A percentile compares a stretch with the other conserved stretches of the same genome.
phyloP scores from a whole-genome alignment of 2,329 filamentous ascomycete genomes.

The Acephala macrosclerotiorum region DNA sequence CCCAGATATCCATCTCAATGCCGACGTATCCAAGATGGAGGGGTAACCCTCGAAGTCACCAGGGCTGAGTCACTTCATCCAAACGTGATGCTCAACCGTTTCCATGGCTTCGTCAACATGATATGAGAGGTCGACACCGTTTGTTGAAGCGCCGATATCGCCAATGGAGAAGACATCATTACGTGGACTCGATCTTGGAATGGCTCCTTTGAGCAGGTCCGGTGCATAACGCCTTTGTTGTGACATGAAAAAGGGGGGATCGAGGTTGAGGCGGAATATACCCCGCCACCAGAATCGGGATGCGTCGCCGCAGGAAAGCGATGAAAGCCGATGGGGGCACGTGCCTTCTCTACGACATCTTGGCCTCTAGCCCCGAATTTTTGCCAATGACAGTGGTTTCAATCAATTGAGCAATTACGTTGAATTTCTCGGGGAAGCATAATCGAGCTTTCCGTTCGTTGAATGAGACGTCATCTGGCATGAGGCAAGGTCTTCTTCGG shows the following conservation, averaged over 20 bases:
- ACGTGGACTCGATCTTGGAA: not conserved
- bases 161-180: slow-evolving; percentile 3
- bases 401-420: not conserved
- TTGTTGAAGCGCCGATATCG: not conserved
- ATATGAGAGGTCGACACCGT: slow-evolving; percentile 1
- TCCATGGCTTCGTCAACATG: not conserved
- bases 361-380: too few species aligned
- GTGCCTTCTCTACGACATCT: not conserved
- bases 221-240: too few species aligned
- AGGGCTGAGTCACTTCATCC: slow-evolving; percentile 3
- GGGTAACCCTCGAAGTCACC: slow-evolving; percentile 4
- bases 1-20: slow-evolving; percentile 5
- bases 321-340: too few species aligned
- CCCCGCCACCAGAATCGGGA: not conserved
- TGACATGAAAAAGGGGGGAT: not conserved
- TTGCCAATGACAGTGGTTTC: not conserved
- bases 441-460: not conserved
- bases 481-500: not conserved
- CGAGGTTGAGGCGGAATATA: not conserved
- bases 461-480: not conserved
- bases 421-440: not conserved
- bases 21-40: slow-evolving; percentile 6
- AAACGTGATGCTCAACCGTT: not conserved
- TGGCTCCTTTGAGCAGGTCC: not conserved
- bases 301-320: too few species aligned